Base-by-base conservation (phyloP, 768 basidiomycete species). In the Chlorophyllum brunneum region DNA sequence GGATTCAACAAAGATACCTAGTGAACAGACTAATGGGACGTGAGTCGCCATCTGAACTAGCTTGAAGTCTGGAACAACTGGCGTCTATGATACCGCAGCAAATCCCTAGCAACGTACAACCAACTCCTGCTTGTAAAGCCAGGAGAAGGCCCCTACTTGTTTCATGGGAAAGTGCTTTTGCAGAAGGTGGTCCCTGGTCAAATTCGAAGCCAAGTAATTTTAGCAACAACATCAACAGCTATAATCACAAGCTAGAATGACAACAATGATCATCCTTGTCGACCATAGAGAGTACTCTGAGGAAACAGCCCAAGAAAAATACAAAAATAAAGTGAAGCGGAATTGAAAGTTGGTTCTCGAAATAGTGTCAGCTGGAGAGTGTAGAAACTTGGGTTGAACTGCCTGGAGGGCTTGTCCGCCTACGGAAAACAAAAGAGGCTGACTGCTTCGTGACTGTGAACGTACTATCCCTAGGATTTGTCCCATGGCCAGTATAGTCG, bases 381-480 rank as follows among this genome's bases (percentile, higher is more conserved):
- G 16, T 8, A 30, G 29, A 18, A 29, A 27, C 27, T 42, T 9
- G 24, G 24, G 16, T 36, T 5, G 11, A 45, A 29, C 27, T 45
- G 43, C n/a, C n/a, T n/a, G 16, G 43, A 3, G 23, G 39, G 11
- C 20, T 40, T 11, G 26, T 22, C 22, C 51, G 44, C 23, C 37
- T 23, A 18, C 51, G 51, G 26, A 46, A 53, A 26, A 53, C 20
- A 31, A 45, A 53, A 53, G 51, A 53, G 33, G 51, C 44, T 10
- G 51, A 45, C 13, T 53, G 51, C 27, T 36, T 53, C 13, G 51
- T 53, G 43, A 53, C 36, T 24, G 27, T 45, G 16, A 53, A 45
- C 34, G 23, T 23, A 18, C 41, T 30, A 36, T 52, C 51, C 24
- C 51, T 34, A 3, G 51, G 7, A 26, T 39, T 26, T 23, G 18